Base-by-base conservation (phyloP, 345 rosid species). In the Salix viminalis region DNA sequence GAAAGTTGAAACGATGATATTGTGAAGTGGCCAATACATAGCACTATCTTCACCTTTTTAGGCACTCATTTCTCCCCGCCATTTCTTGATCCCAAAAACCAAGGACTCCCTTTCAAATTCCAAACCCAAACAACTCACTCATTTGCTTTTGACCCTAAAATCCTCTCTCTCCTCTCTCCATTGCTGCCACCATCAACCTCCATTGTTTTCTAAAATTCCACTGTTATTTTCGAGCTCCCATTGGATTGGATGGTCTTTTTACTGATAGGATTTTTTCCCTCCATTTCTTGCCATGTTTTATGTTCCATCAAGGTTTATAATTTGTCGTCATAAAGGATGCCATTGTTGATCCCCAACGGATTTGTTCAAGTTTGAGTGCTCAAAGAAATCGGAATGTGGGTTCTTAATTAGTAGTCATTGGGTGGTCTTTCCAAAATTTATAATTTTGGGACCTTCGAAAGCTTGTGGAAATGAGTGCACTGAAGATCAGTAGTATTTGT, bases 1-100 rank as follows among this genome's bases (percentile, higher is more conserved):
- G 44, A 41, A 41, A 41, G 12, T 41, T 41, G 44, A 41, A 41
- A 41, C 9, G 44, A 10, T 41, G 44, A 41, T 10, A 41, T 41
- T 41, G 44, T 41, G 9, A 7, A 10, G 50, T 44, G 16, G 4
- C 16, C 5, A 2, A 18, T 2, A 58, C 8, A 58, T 18, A 1
- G 24, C 24, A 6, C 10, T 19, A 9, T 1, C 34, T 0, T 81
- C 88, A 56, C 42, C 65, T 72, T 77, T 80, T 56, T 80, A 83
- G 84, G 82, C 83, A 73, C 71, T n/a, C 37, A 75, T 77, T 81
- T 75, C 84, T 85, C 81, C 87, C 84, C 77, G 71, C 89, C 90
- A 75, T 82, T 79, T 82, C 83, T 85, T 79, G 12, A 4, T 28
- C 68, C 82, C 83, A 67, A 80, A 56, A 88, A 78, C 74, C 44